phyloP scores from a whole-genome alignment of 768 basidiomycete species.

The Amanita inopinata region DNA sequence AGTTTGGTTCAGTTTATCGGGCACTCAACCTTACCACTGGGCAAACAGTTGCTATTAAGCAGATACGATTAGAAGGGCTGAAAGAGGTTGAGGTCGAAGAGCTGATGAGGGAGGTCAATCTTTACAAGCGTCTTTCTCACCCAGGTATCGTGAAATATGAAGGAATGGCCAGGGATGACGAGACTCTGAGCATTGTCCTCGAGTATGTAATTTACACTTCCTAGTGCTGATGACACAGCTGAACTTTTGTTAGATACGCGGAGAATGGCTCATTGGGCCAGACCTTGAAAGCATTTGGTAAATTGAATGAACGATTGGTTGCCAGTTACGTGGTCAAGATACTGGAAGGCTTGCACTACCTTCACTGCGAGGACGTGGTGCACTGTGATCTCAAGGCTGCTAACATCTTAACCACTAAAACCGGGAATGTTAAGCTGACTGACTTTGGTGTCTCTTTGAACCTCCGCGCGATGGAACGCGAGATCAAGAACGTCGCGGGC shows the following conservation, averaged over 20 bases:
- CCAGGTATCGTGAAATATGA: constrained; percentile 97
- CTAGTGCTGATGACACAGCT: constrained; percentile 3
- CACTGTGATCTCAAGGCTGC: constrained; percentile 98
- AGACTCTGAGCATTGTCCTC: constrained; percentile 85
- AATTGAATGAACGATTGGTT: constrained; percentile 85
- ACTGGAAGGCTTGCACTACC: constrained; percentile 88
- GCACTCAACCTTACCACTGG: constrained; percentile 91
- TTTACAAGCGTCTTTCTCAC: constrained; percentile 85
- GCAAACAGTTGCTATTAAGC: constrained; percentile 99
- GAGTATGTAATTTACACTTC: constrained; percentile 53
- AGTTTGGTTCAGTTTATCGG: constrained; percentile 93
- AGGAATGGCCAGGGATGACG: constrained; percentile 85
- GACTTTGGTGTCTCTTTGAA: constrained; percentile 98
- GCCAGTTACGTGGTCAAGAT: constrained; percentile 95
- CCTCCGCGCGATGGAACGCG: constrained; percentile 79
- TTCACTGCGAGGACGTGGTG: constrained; percentile 83
- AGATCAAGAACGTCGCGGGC: constrained; percentile 80
- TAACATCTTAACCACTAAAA: constrained; percentile 98
- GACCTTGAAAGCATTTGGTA: constrained; percentile 88
- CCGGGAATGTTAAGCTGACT: constrained; percentile 91
- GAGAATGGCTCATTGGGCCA: constrained; percentile 95
- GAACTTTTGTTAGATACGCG: constrained; percentile 55
- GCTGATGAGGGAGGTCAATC: constrained; percentile 89
- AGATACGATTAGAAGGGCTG: constrained; percentile 82
- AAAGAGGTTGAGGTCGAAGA: constrained; percentile 85